phyloP scores from a whole-genome alignment of 2,329 filamentous ascomycete genomes.

The Periconia macrospinosa region DNA sequence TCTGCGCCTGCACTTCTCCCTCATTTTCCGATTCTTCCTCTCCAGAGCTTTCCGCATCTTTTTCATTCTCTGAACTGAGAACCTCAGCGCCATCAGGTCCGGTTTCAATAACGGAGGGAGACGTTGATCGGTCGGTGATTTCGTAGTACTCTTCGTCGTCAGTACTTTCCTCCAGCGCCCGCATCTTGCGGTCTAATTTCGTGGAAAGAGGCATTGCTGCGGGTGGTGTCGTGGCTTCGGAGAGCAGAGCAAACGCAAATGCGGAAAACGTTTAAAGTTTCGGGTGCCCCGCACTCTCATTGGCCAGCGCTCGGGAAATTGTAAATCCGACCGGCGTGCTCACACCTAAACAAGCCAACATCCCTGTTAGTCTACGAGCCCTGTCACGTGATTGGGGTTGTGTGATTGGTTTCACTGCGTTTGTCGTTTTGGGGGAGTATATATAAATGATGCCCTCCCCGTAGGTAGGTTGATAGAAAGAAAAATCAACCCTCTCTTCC shows the following conservation, averaged over 20 bases:
- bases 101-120: conserved; percentile 44
- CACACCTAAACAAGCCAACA: too few relatives aligned
- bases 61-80: conserved; percentile 37
- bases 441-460: too few relatives aligned
- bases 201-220: conserved; percentile 35
- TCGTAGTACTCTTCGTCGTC: conserved; percentile 44
- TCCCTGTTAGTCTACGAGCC: too few relatives aligned
- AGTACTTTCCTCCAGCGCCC: conserved; percentile 39
- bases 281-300: conserved; percentile 1
- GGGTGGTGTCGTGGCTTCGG: neutral
- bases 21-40: conserved; percentile 43
- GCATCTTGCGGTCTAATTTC: conserved; percentile 40
- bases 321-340: neutral
- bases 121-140: conserved; percentile 43
- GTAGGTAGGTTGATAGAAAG: too few relatives aligned
- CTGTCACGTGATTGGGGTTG: too few relatives aligned
- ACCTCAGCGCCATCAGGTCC: conserved; percentile 39
- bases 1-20: conserved; percentile 46
- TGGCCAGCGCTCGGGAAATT: neutral
- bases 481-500: too few relatives aligned
- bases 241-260: neutral
- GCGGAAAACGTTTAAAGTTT: neutral
- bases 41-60: conserved; percentile 26
- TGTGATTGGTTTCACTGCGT: too few relatives aligned
- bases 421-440: too few relatives aligned